Conservation (phyloP, 345 rosid species). For the Angophora floribunda region DNA sequence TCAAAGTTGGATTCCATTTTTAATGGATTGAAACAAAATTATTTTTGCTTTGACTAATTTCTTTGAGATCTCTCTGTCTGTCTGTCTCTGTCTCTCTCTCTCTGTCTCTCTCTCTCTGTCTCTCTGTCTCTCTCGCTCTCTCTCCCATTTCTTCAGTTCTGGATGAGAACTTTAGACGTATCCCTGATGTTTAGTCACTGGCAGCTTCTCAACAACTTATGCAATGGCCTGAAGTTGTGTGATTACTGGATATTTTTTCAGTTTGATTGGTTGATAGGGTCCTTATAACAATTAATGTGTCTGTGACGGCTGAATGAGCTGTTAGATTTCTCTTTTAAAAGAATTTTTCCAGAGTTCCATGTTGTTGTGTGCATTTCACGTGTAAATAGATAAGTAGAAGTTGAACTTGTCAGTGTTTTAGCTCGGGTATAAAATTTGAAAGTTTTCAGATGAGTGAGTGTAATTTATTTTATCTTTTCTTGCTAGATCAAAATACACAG, state of each 20-base stretch:
- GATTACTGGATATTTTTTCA: neutral
- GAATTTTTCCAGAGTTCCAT: neutral
- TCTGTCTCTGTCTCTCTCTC: neutral
- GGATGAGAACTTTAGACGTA: neutral
- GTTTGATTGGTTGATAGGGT: neutral
- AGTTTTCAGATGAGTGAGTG: neutral
- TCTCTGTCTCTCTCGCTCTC: neutral
- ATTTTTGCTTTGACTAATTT: neutral
- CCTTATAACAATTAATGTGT: neutral
- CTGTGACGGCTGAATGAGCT: neutral
- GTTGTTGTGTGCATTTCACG: neutral
- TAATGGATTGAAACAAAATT: neutral
- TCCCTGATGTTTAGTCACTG: neutral
- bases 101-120: neutral
- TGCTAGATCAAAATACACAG: slow-evolving; percentile 63
- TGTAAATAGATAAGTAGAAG: neutral
- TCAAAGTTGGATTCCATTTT: neutral
- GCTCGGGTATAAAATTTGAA: neutral
- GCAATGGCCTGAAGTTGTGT: neutral
- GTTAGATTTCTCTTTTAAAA: neutral
- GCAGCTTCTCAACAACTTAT: neutral
- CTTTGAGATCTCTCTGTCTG: neutral
- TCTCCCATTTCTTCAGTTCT: neutral
- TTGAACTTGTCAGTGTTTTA: neutral
- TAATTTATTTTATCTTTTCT: neutral